A percentile compares a stretch with the other conserved stretches of the same genome.
phyloP scores from a whole-genome alignment of 1,139 yeast species.

The Pichia terricola region DNA sequence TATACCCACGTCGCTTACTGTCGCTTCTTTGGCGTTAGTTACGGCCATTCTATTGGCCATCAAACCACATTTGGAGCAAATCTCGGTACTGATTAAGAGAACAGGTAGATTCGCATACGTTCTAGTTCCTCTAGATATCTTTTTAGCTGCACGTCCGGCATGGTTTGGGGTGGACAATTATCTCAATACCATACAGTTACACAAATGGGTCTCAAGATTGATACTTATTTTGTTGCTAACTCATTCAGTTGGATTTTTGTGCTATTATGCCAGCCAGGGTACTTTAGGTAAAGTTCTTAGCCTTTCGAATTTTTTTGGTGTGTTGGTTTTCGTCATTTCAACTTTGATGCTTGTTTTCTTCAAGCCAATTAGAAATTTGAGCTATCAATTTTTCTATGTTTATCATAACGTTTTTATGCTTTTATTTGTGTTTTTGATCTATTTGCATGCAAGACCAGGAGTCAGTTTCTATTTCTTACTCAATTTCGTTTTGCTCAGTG shows the following conservation, averaged over 20 bases:
- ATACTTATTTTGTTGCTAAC: slow-evolving; percentile 40
- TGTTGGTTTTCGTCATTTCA: slow-evolving; percentile 38
- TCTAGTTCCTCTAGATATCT: slow-evolving; percentile 53
- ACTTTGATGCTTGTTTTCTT: slow-evolving; percentile 48
- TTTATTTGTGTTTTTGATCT: slow-evolving; percentile 49
- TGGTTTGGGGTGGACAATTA: slow-evolving; percentile 48
- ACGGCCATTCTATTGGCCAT: slow-evolving; percentile 7
- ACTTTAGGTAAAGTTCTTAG: slow-evolving; percentile 33
- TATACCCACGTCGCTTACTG: slow-evolving; percentile 14
- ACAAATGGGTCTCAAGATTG: slow-evolving; percentile 74
- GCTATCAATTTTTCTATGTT: slow-evolving; percentile 52
- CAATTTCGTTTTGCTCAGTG: slow-evolving; percentile 37
- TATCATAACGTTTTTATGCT: slow-evolving; percentile 64
- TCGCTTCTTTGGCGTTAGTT: slow-evolving; percentile 8
- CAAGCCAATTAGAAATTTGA: slow-evolving; percentile 40
- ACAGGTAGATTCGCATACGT: slow-evolving; percentile 57
- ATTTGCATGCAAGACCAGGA: slow-evolving; percentile 70
- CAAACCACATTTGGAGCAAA: slow-evolving; percentile 18
- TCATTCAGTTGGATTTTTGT: slow-evolving; percentile 52
- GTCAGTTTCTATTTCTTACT: slow-evolving; percentile 40
- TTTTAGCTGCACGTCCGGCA: slow-evolving; percentile 54
- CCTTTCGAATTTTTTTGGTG: slow-evolving; percentile 52
- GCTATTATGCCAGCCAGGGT: slow-evolving; percentile 34
- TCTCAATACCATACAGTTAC: slow-evolving; percentile 47
- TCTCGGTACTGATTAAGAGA: slow-evolving; percentile 26